Evolutionary conservation across 371 early-diverging fungal genomes (phyloP).

Genomic region (Mucor piriformis): DNA sequence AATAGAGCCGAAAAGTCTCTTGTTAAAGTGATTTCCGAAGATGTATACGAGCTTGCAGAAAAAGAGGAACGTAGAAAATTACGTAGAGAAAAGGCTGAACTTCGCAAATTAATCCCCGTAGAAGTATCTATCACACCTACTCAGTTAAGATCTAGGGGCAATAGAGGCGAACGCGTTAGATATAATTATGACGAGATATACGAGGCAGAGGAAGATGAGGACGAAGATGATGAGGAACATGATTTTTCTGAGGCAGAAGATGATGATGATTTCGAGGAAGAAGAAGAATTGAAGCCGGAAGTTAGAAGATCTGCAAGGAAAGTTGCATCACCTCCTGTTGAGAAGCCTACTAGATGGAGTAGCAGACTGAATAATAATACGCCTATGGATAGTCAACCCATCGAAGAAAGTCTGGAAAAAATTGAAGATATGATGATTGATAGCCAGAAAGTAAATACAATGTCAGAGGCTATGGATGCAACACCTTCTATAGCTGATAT

Average conservation of each 20-base stretch:
- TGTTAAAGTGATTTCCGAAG: constrained; percentile 8
- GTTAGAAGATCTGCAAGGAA: neutral
- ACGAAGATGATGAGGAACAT: constrained; percentile 7
- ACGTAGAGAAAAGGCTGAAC: constrained; percentile 22
- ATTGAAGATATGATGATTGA: neutral
- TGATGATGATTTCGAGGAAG: constrained; percentile 7
- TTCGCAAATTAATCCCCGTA: constrained; percentile 16
- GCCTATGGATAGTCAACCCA: neutral
- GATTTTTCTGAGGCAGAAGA: constrained; percentile 2
- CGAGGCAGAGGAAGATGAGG: constrained; percentile 5
- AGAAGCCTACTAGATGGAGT: constrained; percentile 20
- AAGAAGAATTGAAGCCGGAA: neutral
- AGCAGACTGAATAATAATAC: constrained; percentile 11
- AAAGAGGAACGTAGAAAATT: constrained; percentile 15
- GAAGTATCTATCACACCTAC: constrained; percentile 21
- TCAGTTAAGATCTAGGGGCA: constrained; percentile 24
- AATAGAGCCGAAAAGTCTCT: constrained; percentile 26
- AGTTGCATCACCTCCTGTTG: neutral
- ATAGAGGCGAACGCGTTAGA: constrained; percentile 8
- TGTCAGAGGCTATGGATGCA: constrained; percentile 1
- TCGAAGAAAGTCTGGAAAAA: neutral
- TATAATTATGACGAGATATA: constrained; percentile 25
- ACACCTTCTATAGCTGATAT: neutral
- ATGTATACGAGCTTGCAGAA: constrained; percentile 23
- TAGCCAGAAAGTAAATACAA: neutral